Percentiles rank a stretch among this genome's conserved stretches.
Evolutionary conservation across 1,284 basidiomycete genomes (phyloP).

Genomic region (Takashimella koratensis): DNA sequence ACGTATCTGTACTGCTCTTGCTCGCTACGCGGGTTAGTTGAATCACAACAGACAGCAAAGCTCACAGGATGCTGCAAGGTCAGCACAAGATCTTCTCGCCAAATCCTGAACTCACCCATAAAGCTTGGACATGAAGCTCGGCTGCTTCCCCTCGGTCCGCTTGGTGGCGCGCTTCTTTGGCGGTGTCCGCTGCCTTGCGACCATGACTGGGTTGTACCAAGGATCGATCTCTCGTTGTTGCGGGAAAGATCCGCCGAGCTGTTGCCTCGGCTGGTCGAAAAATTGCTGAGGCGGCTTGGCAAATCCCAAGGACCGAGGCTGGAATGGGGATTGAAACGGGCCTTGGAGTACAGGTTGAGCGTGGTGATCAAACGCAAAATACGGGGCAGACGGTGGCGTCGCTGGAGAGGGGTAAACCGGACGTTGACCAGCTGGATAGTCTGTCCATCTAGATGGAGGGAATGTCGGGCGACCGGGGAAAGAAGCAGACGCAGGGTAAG

Average conservation of each 20-base stretch:
- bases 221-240: conserved; percentile 15
- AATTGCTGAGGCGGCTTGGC: background rate
- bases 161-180: conserved; percentile 11
- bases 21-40: conserved; percentile 10
- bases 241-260: conserved; percentile 1
- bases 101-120: conserved; percentile 64
- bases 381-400: background rate
- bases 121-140: conserved; percentile 85
- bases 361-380: background rate
- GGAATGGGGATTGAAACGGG: background rate
- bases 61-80: conserved; percentile 4
- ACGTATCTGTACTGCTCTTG: conserved; percentile 1
- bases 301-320: background rate
- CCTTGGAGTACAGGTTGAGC: too few relatives aligned
- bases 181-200: background rate
- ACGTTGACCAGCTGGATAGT: background rate
- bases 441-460: too few relatives aligned
- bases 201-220: conserved; percentile 15
- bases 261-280: background rate
- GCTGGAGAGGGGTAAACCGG: background rate
- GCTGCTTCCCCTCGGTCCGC: conserved; percentile 58
- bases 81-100: conserved; percentile 14
- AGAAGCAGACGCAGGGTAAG: too few relatives aligned
- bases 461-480: too few relatives aligned
- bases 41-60: background rate